Evolutionary conservation across 805 yeast genomes (phyloP).

Genomic region (Nakazawaea wickerhamii): DNA sequence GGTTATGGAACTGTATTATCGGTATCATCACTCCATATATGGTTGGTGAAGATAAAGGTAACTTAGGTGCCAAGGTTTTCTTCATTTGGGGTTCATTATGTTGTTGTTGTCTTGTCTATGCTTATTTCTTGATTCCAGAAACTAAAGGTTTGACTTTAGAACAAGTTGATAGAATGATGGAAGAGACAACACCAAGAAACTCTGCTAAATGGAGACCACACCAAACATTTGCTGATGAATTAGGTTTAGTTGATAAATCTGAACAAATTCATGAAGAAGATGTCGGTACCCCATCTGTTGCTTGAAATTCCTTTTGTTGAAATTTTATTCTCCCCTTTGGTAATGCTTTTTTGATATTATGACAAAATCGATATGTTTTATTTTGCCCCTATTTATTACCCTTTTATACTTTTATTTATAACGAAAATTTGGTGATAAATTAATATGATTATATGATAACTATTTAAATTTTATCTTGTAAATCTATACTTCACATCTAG

Average conservation of each 20-base stretch:
- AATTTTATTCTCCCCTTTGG: too few species aligned
- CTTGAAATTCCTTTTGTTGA: background rate
- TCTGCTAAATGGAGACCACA: slow-evolving; percentile 32
- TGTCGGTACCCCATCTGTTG: slow-evolving; percentile 4
- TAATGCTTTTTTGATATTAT: background rate
- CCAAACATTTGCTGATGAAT: slow-evolving; percentile 24
- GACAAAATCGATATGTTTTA: too few species aligned
- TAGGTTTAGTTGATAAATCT: slow-evolving; percentile 22
- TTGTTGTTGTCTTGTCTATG: slow-evolving; percentile 50
- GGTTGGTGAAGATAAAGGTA: slow-evolving; percentile 58
- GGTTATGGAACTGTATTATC: slow-evolving; percentile 73
- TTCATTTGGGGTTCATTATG: slow-evolving; percentile 63
- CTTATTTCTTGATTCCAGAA: slow-evolving; percentile 68
- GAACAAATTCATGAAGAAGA: slow-evolving; percentile 17
- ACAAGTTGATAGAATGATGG: slow-evolving; percentile 56
- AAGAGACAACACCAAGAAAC: slow-evolving; percentile 29
- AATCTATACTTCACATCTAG: slow-evolving; percentile 16
- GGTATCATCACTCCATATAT: slow-evolving; percentile 75
- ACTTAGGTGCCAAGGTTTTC: slow-evolving; percentile 59
- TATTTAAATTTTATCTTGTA: background rate
- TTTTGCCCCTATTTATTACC: background rate
- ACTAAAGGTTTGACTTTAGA: slow-evolving; percentile 80
- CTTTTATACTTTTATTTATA: background rate
- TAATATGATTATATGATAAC: background rate
- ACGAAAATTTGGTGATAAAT: too few species aligned